Base-by-base conservation (phyloP, 1,284 basidiomycete genomes). In the Abortiporus biennis region DNA sequence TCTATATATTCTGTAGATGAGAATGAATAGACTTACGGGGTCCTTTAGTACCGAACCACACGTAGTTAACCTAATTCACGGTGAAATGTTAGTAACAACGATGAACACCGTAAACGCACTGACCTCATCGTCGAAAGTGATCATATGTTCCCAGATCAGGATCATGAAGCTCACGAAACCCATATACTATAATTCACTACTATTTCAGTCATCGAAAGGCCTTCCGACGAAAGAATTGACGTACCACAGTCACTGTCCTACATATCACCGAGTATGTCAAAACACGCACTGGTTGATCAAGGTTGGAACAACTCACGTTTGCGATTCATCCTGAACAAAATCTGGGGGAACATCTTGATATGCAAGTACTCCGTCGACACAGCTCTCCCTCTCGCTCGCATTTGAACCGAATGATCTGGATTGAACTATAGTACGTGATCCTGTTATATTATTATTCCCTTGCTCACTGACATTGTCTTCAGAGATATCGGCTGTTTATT, bases 1-100 rank as follows among this genome's bases (percentile, higher is more conserved):
- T 11, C 4, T 25, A 20, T 12, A 27, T 11, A 3, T 23, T 13
- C 6, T 38, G 22, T 25, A 13, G n/a, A n/a, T n/a, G 5, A 36
- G 16, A 12, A 42, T 3, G 22, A 23, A 2, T 11, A 16, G 8
- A 44, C 68, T 49, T 48, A 74, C 74, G 62, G 4, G 60, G 57
- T 2, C 71, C 65, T 55, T 72, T 73, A 36, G 53, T 61, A 21
- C 67, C 65, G 48, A 67, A 68, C 75, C 75, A 76, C 21, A 76
- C 62, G 48, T 66, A 69, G 42, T 73, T 67, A 9, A 72, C 64
- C 68, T 72, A 38, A 38, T 39, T 17, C 23, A 31, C 21, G 35
- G 13, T 21, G 17, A 21, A 15, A 43, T 16, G 6, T 16, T 27
- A n/a, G 24, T 22, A 35, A 17, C 23, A 40, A 38, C 21, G n/a